phyloP scores from a whole-genome alignment of 1,284 basidiomycete genomes.

The Malassezia nana region DNA sequence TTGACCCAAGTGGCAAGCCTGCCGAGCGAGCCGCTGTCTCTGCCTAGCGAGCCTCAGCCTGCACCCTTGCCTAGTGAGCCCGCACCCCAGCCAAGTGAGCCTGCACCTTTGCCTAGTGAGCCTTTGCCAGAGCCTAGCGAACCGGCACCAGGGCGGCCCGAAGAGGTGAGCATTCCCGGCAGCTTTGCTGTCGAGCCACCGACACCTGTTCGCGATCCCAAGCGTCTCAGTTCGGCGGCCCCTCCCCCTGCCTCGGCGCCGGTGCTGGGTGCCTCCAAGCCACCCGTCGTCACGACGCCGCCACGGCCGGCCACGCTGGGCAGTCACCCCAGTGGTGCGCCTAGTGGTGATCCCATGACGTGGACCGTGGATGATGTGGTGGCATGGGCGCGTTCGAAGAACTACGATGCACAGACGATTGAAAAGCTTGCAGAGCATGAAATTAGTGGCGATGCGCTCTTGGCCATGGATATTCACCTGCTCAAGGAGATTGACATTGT shows the following conservation, averaged over 20 bases:
- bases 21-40: neutral
- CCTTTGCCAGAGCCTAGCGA: neutral
- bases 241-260: neutral
- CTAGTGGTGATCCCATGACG: conserved; percentile 54
- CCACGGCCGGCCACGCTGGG: neutral
- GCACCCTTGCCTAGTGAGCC: too few relatives aligned
- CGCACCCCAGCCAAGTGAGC: too few relatives aligned
- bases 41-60: neutral
- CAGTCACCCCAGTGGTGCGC: neutral
- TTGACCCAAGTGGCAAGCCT: neutral
- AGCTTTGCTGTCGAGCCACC: neutral
- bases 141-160: neutral
- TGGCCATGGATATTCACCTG: conserved; percentile 82
- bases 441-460: conserved; percentile 88
- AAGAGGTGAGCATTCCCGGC: conserved; percentile 2
- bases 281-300: neutral
- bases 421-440: conserved; percentile 79
- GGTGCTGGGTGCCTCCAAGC: neutral
- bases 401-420: conserved; percentile 69
- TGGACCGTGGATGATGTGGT: conserved; percentile 85
- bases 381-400: conserved; percentile 73
- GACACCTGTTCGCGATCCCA: neutral
- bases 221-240: neutral
- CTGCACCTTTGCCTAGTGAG: too few relatives aligned
- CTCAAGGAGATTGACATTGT: conserved; percentile 93